Base-by-base conservation (phyloP, 2,329 filamentous ascomycete species). In the Neofusicoccum laricinum region DNA sequence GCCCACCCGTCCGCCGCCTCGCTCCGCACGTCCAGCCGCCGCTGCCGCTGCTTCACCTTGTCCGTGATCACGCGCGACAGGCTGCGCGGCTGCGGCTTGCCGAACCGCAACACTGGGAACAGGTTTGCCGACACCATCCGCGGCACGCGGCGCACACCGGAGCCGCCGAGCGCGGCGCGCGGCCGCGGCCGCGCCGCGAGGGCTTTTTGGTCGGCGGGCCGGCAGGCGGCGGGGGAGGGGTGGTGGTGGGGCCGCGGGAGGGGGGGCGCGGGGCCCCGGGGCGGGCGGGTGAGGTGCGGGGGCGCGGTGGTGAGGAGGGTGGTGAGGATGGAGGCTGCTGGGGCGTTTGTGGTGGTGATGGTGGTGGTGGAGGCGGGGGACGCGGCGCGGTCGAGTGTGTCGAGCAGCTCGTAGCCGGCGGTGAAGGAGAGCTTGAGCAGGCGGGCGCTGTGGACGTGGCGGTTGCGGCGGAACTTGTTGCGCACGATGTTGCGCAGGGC, bases 21-120 rank as follows among this genome's bases (percentile, higher is more conserved):
- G 79, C 66, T 0, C 6, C 80, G 69, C 15, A 70, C 70, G 51
- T 77, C 65, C 12, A 83, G 73, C n/a, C 73, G 68, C 8, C 30
- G 17, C 48, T 80, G 75, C n/a, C 82, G 82, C 43, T 76, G 72
- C 3, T 71, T 66, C 17, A 83, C 73, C 69, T 85, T 86, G 57
- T 84, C 78, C 10, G 80, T 78, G 2, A 93, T 70, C 15, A 88
- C 81, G 8, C 83, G 77, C n/a, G 81, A 84, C 19, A 93, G 75
- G n/a, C 76, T 75, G 0, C 73, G 71, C 2, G 88, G 84, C 73
- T 93, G 88, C 4, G 88, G 87, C 73, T 90, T 90, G 67, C 79
- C 82, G 49, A 89, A 76, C 40, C 90, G 86, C 32, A 94, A 74
- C 70, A 93, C 89, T 0, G 89, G 85, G 25, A 88, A 75, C 30